Percentiles rank a stretch among this genome's conserved stretches.
phyloP scores from a whole-genome alignment of 306 rosid genomes.

The Acacia crassicarpa region DNA sequence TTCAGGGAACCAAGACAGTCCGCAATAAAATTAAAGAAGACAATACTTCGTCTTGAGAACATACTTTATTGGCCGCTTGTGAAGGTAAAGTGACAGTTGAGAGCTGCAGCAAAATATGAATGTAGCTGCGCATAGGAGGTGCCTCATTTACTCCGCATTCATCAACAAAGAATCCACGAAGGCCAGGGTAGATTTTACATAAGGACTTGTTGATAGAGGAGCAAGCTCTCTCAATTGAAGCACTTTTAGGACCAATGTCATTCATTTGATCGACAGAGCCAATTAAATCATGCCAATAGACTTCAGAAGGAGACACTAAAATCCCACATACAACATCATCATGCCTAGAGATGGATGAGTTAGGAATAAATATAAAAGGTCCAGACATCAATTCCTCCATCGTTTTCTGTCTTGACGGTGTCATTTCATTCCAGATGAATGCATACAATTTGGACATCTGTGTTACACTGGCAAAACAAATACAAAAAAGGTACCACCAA shows the following conservation, averaged over 20 bases:
- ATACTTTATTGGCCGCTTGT: conserved; percentile 70
- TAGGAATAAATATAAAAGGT: conserved; percentile 76
- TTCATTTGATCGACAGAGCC: conserved; percentile 57
- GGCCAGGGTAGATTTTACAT: conserved; percentile 66
- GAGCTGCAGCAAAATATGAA: conserved; percentile 77
- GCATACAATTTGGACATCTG: conserved; percentile 84
- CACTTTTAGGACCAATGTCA: conserved; percentile 41
- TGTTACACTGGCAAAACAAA: conserved; percentile 51
- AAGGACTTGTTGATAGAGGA: conserved; percentile 56
- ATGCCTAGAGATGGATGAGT: conserved; percentile 46
- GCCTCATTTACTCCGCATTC: conserved; percentile 64
- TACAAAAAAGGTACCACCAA: neutral
- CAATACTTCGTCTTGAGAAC: conserved; percentile 28
- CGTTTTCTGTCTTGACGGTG: conserved; percentile 57
- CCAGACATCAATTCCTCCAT: conserved; percentile 61
- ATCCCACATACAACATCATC: conserved; percentile 66
- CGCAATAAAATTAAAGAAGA: conserved; percentile 19
- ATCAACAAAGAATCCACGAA: conserved; percentile 74
- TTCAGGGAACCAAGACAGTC: conserved; percentile 4
- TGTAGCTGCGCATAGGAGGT: conserved; percentile 76
- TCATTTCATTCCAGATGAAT: conserved; percentile 79
- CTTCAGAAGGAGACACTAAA: conserved; percentile 63
- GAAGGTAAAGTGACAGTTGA: conserved; percentile 72
- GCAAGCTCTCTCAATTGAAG: conserved; percentile 31
- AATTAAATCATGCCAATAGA: conserved; percentile 77